phyloP scores from a whole-genome alignment of 75 land plant species.

The Sequoiadendron giganteum region DNA sequence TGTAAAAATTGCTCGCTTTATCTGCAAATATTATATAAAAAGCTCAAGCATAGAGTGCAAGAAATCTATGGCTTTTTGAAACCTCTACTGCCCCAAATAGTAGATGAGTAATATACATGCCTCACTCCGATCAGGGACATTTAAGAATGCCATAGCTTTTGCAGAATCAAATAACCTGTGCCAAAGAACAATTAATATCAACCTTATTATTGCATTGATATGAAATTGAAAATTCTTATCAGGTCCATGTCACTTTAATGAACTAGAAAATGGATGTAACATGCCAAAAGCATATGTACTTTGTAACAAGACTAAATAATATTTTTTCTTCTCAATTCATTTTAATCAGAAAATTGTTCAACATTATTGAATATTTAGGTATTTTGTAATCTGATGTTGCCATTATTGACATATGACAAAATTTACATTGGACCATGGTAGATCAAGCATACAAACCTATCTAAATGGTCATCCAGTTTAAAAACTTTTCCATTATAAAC shows the following conservation, averaged over 20 bases:
- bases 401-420: not conserved
- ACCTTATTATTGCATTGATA: not conserved
- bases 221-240: not conserved
- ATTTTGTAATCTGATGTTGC: not conserved
- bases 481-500: conserved; percentile 85
- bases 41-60: not conserved
- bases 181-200: not conserved
- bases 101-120: conserved; percentile 27
- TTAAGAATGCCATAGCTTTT: conserved; percentile 90
- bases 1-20: conserved; percentile 79
- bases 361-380: not conserved
- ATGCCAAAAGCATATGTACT: not conserved
- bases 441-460: conserved; percentile 51
- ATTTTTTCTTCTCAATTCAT: not conserved
- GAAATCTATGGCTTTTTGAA: not conserved
- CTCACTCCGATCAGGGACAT: conserved; percentile 82
- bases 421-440: not conserved
- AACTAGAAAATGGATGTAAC: not conserved
- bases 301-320: not conserved
- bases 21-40: conserved; percentile 33
- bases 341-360: not conserved
- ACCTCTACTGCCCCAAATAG: not conserved
- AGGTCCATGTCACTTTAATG: not conserved
- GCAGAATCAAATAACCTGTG: conserved; percentile 92
- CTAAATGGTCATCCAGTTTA: conserved; percentile 92